A percentile compares a stretch with the other conserved stretches of the same genome.
Evolutionary conservation across 2,329 filamentous ascomycete genomes (phyloP).

Genomic region (Trichophyton equinum): DNA sequence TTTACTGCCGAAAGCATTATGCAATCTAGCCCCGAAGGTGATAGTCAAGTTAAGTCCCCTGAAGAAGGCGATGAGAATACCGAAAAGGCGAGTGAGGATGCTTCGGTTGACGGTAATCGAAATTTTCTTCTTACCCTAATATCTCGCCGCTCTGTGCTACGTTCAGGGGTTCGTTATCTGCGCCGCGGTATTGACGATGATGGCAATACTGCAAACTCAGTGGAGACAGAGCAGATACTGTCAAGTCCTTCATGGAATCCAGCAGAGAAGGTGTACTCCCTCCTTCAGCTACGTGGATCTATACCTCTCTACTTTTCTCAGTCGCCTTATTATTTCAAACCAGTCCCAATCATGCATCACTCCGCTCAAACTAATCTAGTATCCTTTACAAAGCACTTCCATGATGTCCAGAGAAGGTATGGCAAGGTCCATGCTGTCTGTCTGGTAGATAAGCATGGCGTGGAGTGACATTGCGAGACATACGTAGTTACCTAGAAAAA

Average conservation of each 20-base stretch:
- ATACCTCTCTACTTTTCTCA: constrained; percentile 95
- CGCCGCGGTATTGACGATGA: constrained; percentile 83
- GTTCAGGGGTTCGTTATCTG: constrained; percentile 79
- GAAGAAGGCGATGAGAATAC: constrained; percentile 26
- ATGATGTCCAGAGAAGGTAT: constrained; percentile 55
- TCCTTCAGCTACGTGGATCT: constrained; percentile 76
- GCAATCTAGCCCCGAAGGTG: constrained; percentile 9
- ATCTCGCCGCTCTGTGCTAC: constrained; percentile 74
- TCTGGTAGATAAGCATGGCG: constrained; percentile 76
- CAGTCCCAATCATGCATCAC: constrained; percentile 68
- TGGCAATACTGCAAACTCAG: constrained; percentile 75
- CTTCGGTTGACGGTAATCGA: constrained; percentile 21
- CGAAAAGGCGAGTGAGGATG: constrained; percentile 15
- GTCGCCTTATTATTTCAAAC: constrained; percentile 84
- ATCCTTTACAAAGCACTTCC: constrained; percentile 71
- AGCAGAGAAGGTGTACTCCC: constrained; percentile 57
- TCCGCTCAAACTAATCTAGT: constrained; percentile 64
- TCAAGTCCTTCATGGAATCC: constrained; percentile 56
- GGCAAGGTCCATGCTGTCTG: constrained; percentile 67
- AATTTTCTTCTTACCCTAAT: constrained; percentile 75
- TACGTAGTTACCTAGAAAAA: constrained; percentile 53
- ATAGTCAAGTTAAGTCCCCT: not conserved
- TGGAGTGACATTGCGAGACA: constrained; percentile 60
- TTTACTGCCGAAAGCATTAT: constrained; percentile 54
- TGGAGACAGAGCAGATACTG: constrained; percentile 91